These are phyloP conservation scores for Brassica incana DNA, from an alignment of 345 rosid species.

Conservation along the genomic window DNA sequence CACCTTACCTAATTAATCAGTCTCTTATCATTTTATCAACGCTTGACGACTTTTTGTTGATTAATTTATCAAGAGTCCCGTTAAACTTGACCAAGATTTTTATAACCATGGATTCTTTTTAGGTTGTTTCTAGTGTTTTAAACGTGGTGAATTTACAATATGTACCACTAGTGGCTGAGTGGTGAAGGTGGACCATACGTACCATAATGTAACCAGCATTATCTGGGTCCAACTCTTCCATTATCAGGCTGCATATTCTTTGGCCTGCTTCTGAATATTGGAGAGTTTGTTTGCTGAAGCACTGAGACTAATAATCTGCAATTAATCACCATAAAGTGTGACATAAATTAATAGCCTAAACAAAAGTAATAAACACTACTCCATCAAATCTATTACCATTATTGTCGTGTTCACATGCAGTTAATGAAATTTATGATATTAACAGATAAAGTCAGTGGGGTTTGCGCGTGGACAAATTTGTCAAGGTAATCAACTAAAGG, in stretches of 20 bases:
- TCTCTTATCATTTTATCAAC: neutral
- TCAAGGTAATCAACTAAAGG: slow-evolving; percentile 31
- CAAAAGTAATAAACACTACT: neutral
- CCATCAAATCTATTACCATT: neutral
- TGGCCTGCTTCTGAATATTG: slow-evolving; percentile 77
- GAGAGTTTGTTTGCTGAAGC: slow-evolving; percentile 90
- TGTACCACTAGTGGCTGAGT: slow-evolving; percentile 8
- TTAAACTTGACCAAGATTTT: neutral
- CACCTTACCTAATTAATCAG: neutral
- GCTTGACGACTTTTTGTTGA: neutral
- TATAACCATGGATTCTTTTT: slow-evolving; percentile 1
- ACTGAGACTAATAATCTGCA: slow-evolving; percentile 75
- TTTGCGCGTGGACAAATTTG: slow-evolving; percentile 39
- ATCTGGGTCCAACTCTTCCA: slow-evolving; percentile 90
- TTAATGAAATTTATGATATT: slow-evolving; percentile 16
- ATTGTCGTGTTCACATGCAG: slow-evolving; percentile 29
- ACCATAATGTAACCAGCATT: slow-evolving; percentile 82
- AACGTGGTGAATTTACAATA: neutral
- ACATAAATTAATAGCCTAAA: slow-evolving; percentile 3
- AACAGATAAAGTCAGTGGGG: slow-evolving; percentile 30
- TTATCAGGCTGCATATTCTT: slow-evolving; percentile 82
- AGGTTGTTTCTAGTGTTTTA: neutral
- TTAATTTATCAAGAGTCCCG: neutral
- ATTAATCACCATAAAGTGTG: slow-evolving; percentile 7
- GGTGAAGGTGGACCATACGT: slow-evolving; percentile 27